phyloP scores from a whole-genome alignment of 2,329 filamentous ascomycete species.

The Phialophora macrospora region DNA sequence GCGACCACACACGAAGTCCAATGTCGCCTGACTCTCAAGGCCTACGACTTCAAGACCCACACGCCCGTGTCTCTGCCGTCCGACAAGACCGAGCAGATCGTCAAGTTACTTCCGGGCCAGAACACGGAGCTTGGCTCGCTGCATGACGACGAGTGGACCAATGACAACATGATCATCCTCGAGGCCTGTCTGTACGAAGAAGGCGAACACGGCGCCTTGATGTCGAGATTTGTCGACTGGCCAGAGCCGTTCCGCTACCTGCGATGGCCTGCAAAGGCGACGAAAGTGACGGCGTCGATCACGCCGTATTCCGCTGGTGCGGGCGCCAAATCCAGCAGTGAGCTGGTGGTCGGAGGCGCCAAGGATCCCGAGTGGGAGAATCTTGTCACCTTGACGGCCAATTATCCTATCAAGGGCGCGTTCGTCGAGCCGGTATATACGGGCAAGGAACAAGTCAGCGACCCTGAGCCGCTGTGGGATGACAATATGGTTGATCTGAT shows the following conservation, averaged over 20 bases:
- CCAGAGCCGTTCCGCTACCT: slow-evolving; percentile 65
- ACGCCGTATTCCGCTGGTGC: neutral
- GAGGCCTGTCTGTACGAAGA: slow-evolving; percentile 3
- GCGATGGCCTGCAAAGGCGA: slow-evolving; percentile 47
- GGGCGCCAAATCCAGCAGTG: too few species aligned
- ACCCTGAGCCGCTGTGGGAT: slow-evolving; percentile 45
- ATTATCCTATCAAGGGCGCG: slow-evolving; percentile 61
- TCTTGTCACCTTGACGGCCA: slow-evolving; percentile 52
- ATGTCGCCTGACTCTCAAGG: neutral
- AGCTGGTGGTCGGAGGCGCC: slow-evolving; percentile 45
- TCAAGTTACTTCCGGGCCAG: slow-evolving; percentile 12
- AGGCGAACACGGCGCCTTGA: slow-evolving; percentile 52
- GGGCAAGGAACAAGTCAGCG: slow-evolving; percentile 49
- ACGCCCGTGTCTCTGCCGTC: neutral
- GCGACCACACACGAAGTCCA: neutral
- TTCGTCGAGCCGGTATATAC: slow-evolving; percentile 49
- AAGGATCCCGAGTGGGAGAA: slow-evolving; percentile 40
- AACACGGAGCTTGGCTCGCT: slow-evolving; percentile 20
- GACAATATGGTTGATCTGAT: slow-evolving; percentile 63
- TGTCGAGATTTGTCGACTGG: slow-evolving; percentile 63
- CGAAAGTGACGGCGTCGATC: neutral
- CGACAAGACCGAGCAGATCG: neutral
- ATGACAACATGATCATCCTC: slow-evolving; percentile 23
- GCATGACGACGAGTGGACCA: slow-evolving; percentile 9
- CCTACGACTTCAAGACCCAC: slow-evolving; percentile 4